Conservation (phyloP, 768 basidiomycete species). For the Rhizopogon rudus region DNA sequence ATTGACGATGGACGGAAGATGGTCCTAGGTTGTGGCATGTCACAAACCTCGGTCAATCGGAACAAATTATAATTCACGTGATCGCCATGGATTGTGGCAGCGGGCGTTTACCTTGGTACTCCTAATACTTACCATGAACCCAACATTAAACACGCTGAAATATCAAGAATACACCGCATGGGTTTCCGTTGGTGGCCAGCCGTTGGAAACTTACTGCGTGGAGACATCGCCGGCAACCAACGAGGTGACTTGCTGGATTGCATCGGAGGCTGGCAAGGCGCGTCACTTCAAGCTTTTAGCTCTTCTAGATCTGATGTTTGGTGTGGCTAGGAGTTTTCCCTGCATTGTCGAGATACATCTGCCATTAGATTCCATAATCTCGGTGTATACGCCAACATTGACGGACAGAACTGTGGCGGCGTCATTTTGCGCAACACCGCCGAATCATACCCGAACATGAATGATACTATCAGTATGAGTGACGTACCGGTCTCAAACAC, state of each 20-base stretch:
- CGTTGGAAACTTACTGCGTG: constrained; percentile 22
- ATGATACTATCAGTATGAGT: background rate
- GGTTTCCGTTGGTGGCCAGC: constrained; percentile 22
- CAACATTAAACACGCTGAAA: constrained; percentile 14
- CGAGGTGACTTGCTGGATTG: constrained; percentile 24
- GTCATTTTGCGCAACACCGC: background rate
- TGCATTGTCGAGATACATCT: constrained; percentile 8
- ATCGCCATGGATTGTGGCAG: background rate
- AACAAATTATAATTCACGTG: constrained; percentile 13
- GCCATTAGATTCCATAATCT: background rate
- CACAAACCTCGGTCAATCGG: background rate
- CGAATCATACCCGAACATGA: background rate
- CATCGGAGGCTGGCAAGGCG: constrained; percentile 23
- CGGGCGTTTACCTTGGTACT: no score
- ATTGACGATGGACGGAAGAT: constrained; percentile 5
- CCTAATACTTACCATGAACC: no score
- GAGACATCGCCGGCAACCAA: constrained; percentile 11
- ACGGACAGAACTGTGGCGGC: constrained; percentile 13
- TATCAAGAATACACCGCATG: constrained; percentile 17
- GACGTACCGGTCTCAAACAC: constrained; percentile 8
- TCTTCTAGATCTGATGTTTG: background rate
- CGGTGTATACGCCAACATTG: constrained; percentile 7
- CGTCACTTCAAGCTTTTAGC: background rate
- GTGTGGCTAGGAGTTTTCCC: constrained; percentile 17
- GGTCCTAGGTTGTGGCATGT: background rate